Base-by-base conservation (phyloP, 345 rosid genomes). In the Populus deltoides region DNA sequence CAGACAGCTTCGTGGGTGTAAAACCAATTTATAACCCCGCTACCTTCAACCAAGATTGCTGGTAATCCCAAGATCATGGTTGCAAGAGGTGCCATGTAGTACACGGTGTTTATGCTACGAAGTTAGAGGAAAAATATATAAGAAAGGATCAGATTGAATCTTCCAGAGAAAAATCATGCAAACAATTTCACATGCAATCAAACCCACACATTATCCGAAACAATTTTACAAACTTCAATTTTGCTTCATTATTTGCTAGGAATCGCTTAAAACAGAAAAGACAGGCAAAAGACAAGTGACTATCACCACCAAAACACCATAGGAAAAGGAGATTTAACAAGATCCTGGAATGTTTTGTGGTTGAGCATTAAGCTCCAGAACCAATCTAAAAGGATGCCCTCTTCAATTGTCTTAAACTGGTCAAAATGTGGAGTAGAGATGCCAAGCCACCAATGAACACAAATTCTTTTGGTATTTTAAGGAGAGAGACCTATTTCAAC, bases 51-150 rank as follows among this genome's bases (percentile, higher is more conserved):
- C 70, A 96, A 77, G 72, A 96, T 9, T 1, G 99, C 98, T 9
- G 99, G 99, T 66, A 91, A 47, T 72, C 90, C 97, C 85, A 96
- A 82, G 68, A 96, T 94, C 98, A 94, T 88, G 79, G 98, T 96
- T 70, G 99, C 99, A 73, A 88, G 91, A 71, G 99, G 99, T 16
- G 99, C 98, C 99, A 96, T 96, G 86, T 96, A 96, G 90, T 93
- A 96, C 71, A 96, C 99, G 0, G 98, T 96, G 92, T 96, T 96
- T 81, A 96, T 96, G 88, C 98, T 93, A 71, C 5, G 76, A 47
- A 43, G 22, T 75, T 59, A 35, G 10, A 16, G 47, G 11, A 65
- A 39, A 72, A 25, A 61, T 9, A 65, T 6, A 22, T 10, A 45
- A 74, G 53, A 49, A 81, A 79, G 38, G 31, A 71, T 83, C 74